Evolutionary conservation across 176 grass and related monocot genomes (phyloP), one percentile per base, ranked within the genome.

Genomic region (Pontederia crassipes): DNA sequence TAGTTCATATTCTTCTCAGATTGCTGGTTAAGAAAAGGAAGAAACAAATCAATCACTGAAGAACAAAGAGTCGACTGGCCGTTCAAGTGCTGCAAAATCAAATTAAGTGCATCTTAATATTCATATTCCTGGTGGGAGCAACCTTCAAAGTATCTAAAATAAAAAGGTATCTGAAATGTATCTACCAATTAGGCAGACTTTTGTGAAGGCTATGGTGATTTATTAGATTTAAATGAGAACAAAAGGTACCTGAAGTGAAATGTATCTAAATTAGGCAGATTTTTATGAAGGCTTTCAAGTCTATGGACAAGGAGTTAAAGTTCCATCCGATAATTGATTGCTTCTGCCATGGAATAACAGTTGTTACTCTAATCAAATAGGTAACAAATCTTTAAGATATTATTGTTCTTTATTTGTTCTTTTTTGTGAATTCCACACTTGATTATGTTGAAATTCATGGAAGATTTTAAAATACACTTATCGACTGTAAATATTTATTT

Each of bases 231-330:
- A 62, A 77, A 84, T 72, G 70, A 70, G 58, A 74, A 53, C 11
- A 59, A 89, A 52, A 89, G 71, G 59, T 83, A 75, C 85, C 89
- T 69, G 89, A 95, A 66, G 85, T 69, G 89, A 95, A 66, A 78
- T 68, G 32, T 95, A 88, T 61, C 51, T 85, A 66, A 70, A 82
- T 95, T 54, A 95, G 89, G 70, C 49, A 86, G 46, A 89, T 85
- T 40, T 89, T 83, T 75, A 73, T 83, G 2, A 89, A 89, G 74
- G 85, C 89, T 78, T 95, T 89, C 78, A 89, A 82, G 66, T 80
- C 65, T 40, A 95, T 95, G 89, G 89, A 95, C 66, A 85, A 85
- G 78, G 89, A 95, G 59, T 77, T 95, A 57, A 95, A 83, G 73
- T 26, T 85, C 49, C 89, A 95, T 59, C 72, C 82, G 55, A 86